These are phyloP conservation scores for Fusarium transvaalense DNA, from an alignment of 2,329 filamentous ascomycete genomes.

Conservation along the genomic window DNA sequence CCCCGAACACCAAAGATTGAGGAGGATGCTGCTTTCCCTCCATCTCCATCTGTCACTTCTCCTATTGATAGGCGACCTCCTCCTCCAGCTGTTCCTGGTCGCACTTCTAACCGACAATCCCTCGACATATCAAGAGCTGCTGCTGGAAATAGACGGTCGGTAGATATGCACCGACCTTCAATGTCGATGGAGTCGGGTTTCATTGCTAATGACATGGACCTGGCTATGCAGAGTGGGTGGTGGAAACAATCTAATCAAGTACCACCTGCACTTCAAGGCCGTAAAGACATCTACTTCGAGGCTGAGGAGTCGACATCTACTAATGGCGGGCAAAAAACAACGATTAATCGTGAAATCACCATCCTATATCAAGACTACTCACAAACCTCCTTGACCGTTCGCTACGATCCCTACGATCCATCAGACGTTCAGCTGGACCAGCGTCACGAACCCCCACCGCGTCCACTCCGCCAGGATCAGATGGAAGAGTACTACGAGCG, in stretches of 20 bases:
- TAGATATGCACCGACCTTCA: constrained; percentile 80
- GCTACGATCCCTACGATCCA: constrained; percentile 81
- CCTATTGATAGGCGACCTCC: constrained; percentile 62
- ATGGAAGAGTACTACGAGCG: constrained; percentile 86
- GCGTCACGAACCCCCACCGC: constrained; percentile 85
- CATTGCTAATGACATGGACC: constrained; percentile 88
- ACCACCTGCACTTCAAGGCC: constrained; percentile 84
- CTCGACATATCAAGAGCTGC: constrained; percentile 55
- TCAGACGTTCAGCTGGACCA: constrained; percentile 83
- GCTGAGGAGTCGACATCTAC: constrained; percentile 80
- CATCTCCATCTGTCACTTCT: constrained; percentile 59
- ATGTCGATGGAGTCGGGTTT: constrained; percentile 82
- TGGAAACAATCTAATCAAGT: constrained; percentile 85
- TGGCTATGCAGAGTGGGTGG: constrained; percentile 81
- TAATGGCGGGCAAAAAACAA: constrained; percentile 76
- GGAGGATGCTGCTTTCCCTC: constrained; percentile 63
- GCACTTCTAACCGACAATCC: constrained; percentile 50
- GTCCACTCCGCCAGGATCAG: constrained; percentile 88
- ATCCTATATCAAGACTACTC: constrained; percentile 97
- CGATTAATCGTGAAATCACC: constrained; percentile 83
- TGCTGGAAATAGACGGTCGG: constrained; percentile 69
- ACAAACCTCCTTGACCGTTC: constrained; percentile 87
- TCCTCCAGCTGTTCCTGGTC: constrained; percentile 52
- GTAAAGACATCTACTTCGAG: constrained; percentile 86
- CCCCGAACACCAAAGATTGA: constrained; percentile 57